Percentiles rank a stretch among this genome's conserved stretches.
Conservation (phyloP, 75 land plant genomes). For the Pinus taeda region DNA sequence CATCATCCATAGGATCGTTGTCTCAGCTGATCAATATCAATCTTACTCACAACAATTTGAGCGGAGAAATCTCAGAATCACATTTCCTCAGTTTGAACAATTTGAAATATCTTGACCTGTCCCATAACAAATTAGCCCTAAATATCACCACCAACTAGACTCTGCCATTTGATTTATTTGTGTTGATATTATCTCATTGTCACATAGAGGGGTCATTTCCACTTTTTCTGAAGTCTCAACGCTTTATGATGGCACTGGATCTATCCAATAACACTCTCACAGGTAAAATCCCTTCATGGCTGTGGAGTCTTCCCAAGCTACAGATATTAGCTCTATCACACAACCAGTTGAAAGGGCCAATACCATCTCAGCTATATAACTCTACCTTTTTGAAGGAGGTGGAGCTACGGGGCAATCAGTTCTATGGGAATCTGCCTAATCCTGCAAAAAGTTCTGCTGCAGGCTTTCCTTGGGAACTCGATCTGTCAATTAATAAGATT, state of each 20-base stretch:
- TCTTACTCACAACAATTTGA: not conserved
- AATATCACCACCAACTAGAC: not conserved
- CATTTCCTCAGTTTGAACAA: not conserved
- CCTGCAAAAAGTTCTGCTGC: not conserved
- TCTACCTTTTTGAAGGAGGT: not conserved
- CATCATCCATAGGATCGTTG: conserved; percentile 9
- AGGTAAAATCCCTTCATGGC: conserved; percentile 14
- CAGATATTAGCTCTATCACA: not conserved
- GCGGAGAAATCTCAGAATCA: not conserved
- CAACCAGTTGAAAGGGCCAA: not conserved
- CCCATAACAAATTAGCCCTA: not conserved
- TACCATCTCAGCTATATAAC: not conserved
- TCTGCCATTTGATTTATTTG: not conserved
- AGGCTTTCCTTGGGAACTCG: not conserved
- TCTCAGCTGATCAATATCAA: not conserved
- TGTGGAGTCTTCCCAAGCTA: not conserved
- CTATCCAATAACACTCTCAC: conserved; percentile 13
- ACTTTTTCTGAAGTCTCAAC: not conserved
- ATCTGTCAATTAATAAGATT: not conserved
- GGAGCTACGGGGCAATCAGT: not conserved
- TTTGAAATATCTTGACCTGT: not conserved
- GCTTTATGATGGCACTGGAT: conserved; percentile 3
- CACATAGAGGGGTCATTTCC: not conserved
- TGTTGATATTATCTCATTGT: not conserved
- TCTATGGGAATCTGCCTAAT: not conserved